These are phyloP conservation scores for Gelatoporia subvermispora DNA, from an alignment of 768 basidiomycete species.

Conservation along the genomic window DNA sequence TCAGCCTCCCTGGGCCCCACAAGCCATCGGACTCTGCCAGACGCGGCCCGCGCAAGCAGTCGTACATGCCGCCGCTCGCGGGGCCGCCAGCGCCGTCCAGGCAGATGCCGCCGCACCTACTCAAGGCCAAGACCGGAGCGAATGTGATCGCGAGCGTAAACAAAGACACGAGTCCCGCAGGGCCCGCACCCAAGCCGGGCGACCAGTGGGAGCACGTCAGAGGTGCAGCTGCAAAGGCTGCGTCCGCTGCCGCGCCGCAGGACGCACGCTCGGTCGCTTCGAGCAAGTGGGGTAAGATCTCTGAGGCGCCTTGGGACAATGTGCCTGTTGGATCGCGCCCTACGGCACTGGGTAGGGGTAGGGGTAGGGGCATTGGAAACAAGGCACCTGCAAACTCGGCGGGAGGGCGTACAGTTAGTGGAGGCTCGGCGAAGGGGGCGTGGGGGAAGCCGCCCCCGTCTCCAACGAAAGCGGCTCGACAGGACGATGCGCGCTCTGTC, in stretches of 20 bases:
- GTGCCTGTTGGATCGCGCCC: not conserved
- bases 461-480: not conserved
- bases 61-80: no score
- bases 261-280: not conserved
- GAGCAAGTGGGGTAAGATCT: constrained; percentile 4
- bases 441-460: not conserved
- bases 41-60: no score
- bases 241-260: not conserved
- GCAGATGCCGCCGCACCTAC: no score
- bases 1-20: no score
- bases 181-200: not conserved
- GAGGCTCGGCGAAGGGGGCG: not conserved
- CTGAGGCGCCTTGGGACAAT: constrained; percentile 5
- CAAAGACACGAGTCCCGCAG: not conserved
- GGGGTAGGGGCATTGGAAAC: constrained; percentile 3
- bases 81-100: no score
- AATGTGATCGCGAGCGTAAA: no score
- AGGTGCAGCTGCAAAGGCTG: not conserved
- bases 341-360: constrained; percentile 3
- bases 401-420: no score
- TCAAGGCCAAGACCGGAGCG: no score
- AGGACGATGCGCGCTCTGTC: constrained; percentile 6
- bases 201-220: not conserved
- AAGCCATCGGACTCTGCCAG: no score
- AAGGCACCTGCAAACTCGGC: no score